Conservation (phyloP, 148 eudicot genomes). For the Rhododendron ferrugineum region DNA sequence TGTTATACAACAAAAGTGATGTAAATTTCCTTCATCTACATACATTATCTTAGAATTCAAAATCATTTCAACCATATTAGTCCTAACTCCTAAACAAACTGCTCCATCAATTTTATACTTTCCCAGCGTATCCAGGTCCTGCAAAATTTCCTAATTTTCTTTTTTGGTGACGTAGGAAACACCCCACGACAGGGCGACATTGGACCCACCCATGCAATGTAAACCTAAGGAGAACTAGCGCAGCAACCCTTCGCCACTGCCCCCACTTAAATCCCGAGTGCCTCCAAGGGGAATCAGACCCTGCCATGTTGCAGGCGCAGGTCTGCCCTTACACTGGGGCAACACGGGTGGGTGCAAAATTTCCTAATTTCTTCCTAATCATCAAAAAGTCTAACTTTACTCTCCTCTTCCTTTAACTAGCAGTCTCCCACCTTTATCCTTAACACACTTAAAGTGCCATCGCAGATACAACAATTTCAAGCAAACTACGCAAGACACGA, state of each 20-base stretch:
- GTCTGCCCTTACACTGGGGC: too few species aligned
- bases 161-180: not conserved
- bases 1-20: not conserved
- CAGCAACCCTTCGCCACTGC: too few species aligned
- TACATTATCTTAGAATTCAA: not conserved
- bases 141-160: not conserved
- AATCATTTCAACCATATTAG: not conserved
- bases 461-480: not conserved
- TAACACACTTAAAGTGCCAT: not conserved
- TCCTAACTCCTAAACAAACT: not conserved
- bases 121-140: not conserved
- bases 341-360: too few species aligned
- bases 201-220: too few species aligned
- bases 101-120: not conserved
- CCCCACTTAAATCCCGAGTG: too few species aligned
- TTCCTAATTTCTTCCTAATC: not conserved
- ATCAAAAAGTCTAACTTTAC: not conserved
- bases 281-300: too few species aligned
- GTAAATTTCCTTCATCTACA: not conserved
- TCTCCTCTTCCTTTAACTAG: not conserved
- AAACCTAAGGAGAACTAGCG: too few species aligned
- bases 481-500: not conserved
- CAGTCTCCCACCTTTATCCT: not conserved
- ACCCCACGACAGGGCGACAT: too few species aligned
- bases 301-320: too few species aligned